Conservation (phyloP, 2,329 filamentous ascomycete genomes). For the Botryotinia calthae region DNA sequence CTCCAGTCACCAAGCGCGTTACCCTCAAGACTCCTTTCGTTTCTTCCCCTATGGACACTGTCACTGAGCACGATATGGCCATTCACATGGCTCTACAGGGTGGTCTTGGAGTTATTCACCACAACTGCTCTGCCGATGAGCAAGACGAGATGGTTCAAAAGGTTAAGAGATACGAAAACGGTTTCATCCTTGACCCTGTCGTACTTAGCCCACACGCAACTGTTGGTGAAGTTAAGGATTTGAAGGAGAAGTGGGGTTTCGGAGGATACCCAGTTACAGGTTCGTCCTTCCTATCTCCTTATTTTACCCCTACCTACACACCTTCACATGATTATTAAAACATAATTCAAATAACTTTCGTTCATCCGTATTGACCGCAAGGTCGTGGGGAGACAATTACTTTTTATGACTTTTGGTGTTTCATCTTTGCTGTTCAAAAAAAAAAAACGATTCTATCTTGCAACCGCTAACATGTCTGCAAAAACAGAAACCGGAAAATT, state of each 20-base stretch:
- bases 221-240: conserved; percentile 81
- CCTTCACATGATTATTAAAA: conserved; percentile 71
- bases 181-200: conserved; percentile 94
- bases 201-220: conserved; percentile 86
- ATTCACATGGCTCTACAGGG: conserved; percentile 93
- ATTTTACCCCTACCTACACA: conserved; percentile 31
- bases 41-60: conserved; percentile 98
- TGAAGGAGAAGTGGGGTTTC: conserved; percentile 98
- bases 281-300: conserved; percentile 51
- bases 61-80: conserved; percentile 99
- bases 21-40: conserved; percentile 94
- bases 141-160: conserved; percentile 99
- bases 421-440: conserved; percentile 22
- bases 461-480: conserved; percentile 41
- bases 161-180: conserved; percentile 99
- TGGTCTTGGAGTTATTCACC: conserved; percentile 92
- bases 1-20: conserved; percentile 92
- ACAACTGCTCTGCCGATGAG: conserved; percentile 97
- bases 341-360: conserved; percentile 94
- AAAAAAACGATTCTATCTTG: no score
- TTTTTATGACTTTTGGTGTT: conserved; percentile 44
- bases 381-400: conserved; percentile 76
- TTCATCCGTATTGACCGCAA: conserved; percentile 96
- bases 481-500: conserved; percentile 80
- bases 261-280: conserved; percentile 98